Percentiles rank a stretch among this genome's conserved stretches.
Evolutionary conservation across 331 rosid species (phyloP).

Genomic region (Stylosanthes scabra): DNA sequence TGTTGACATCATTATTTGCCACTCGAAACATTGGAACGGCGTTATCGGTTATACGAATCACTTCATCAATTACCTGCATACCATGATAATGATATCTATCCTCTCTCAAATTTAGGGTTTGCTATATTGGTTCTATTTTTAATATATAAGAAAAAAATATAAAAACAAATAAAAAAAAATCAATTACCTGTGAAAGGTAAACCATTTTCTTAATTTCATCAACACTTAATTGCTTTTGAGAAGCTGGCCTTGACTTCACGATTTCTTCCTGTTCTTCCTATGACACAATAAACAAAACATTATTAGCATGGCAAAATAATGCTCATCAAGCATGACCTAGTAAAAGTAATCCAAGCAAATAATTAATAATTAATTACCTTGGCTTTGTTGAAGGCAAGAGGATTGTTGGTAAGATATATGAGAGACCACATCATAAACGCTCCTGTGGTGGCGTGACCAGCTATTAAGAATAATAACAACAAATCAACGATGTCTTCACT

Average conservation of each 20-base stretch:
- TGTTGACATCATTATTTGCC: no score
- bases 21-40: no score
- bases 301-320: no score
- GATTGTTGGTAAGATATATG: constrained; percentile 37
- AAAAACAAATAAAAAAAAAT: no score
- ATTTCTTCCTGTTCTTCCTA: constrained; percentile 48
- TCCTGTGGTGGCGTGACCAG: constrained; percentile 46
- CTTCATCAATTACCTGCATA: no score
- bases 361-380: constrained; percentile 9
- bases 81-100: no score
- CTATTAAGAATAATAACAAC: constrained; percentile 37
- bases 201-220: constrained; percentile 37
- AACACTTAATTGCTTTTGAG: constrained; percentile 18
- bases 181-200: constrained; percentile 29
- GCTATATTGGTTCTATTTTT: no score
- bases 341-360: no score
- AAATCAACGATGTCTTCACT: constrained; percentile 45
- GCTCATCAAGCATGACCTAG: background rate
- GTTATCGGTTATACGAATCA: no score
- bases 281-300: background rate
- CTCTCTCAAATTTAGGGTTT: no score
- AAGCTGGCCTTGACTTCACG: background rate
- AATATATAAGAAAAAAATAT: no score
- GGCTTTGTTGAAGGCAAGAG: constrained; percentile 34
- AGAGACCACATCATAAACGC: constrained; percentile 32